Evolutionary conservation across 1,139 yeast species (phyloP).

Genomic region (Yamadazyma songkhlaensis): DNA sequence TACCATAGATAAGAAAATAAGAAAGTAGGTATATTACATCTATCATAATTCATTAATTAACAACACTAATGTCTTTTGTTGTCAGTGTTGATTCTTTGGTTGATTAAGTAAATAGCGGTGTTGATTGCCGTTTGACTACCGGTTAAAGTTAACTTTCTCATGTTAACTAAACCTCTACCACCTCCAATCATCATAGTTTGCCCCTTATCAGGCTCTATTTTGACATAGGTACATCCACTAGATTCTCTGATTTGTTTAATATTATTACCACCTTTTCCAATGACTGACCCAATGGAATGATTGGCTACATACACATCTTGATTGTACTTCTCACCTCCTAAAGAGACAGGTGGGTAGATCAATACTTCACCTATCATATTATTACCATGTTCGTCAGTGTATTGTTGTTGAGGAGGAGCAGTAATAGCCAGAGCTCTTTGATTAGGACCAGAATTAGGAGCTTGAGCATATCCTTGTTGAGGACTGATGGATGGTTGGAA

Average conservation of each 20-base stretch:
- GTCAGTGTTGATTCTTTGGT: conserved; percentile 70
- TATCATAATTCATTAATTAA: conserved; percentile 4
- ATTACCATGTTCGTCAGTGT: conserved; percentile 48
- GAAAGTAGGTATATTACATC: conserved; percentile 3
- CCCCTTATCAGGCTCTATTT: conserved; percentile 55
- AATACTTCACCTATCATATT: conserved; percentile 45
- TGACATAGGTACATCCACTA: conserved; percentile 71
- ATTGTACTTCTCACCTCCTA: conserved; percentile 46
- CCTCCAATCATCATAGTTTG: conserved; percentile 52
- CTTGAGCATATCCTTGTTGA: conserved; percentile 9
- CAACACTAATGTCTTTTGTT: conserved; percentile 39
- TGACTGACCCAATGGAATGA: conserved; percentile 76
- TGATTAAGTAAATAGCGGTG: conserved; percentile 74
- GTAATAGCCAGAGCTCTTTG: conserved; percentile 23
- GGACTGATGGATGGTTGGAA: conserved; percentile 43
- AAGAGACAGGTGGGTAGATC: conserved; percentile 37
- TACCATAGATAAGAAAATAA: neutral
- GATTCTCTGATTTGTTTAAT: conserved; percentile 75
- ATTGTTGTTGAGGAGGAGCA: conserved; percentile 31
- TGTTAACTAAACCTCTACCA: conserved; percentile 53
- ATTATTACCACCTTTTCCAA: conserved; percentile 84
- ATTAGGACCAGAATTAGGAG: conserved; percentile 16
- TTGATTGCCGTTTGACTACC: conserved; percentile 72
- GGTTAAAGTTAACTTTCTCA: conserved; percentile 66
- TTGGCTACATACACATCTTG: conserved; percentile 79